Evolutionary conservation across 305 asterid genomes (phyloP).

Genomic region (Withania somnifera): DNA sequence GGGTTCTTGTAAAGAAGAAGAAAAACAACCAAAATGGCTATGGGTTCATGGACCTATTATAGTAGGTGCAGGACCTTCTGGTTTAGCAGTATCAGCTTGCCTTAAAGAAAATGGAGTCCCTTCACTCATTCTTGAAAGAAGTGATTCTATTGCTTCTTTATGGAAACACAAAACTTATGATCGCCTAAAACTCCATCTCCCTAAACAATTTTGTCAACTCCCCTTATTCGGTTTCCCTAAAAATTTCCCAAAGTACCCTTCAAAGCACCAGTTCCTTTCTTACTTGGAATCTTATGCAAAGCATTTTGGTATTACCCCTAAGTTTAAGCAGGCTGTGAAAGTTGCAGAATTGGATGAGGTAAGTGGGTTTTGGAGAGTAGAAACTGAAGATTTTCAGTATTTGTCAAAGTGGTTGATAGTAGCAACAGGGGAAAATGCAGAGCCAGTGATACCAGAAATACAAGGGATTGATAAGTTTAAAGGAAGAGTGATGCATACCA

Average conservation of each 20-base stretch:
- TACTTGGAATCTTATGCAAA: slow-evolving; percentile 62
- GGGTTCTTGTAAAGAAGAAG: slow-evolving; percentile 31
- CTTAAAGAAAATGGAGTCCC: slow-evolving; percentile 46
- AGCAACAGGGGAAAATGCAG: slow-evolving; percentile 89
- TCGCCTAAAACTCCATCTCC: slow-evolving; percentile 80
- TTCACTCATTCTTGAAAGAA: slow-evolving; percentile 56
- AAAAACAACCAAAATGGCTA: slow-evolving; percentile 3
- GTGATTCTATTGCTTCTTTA: slow-evolving; percentile 66
- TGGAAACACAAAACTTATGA: slow-evolving; percentile 76
- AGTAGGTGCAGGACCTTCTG: slow-evolving; percentile 93
- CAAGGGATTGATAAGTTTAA: slow-evolving; percentile 3
- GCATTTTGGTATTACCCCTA: slow-evolving; percentile 41
- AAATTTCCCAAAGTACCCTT: slow-evolving; percentile 62
- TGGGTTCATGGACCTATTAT: slow-evolving; percentile 60
- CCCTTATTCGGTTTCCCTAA: slow-evolving; percentile 51
- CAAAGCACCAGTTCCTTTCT: slow-evolving; percentile 53
- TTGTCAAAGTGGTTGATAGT: slow-evolving; percentile 52
- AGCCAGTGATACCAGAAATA: slow-evolving; percentile 27
- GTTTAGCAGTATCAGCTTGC: slow-evolving; percentile 85
- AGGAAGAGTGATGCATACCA: slow-evolving; percentile 13
- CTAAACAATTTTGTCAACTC: slow-evolving; percentile 70
- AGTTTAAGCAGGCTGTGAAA: slow-evolving; percentile 35
- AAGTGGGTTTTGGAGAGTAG: slow-evolving; percentile 45
- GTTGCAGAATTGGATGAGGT: slow-evolving; percentile 30
- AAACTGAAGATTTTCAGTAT: slow-evolving; percentile 26